Evolutionary conservation across 129 eudicot genomes (phyloP).

Genomic region (Tagetes patula): DNA sequence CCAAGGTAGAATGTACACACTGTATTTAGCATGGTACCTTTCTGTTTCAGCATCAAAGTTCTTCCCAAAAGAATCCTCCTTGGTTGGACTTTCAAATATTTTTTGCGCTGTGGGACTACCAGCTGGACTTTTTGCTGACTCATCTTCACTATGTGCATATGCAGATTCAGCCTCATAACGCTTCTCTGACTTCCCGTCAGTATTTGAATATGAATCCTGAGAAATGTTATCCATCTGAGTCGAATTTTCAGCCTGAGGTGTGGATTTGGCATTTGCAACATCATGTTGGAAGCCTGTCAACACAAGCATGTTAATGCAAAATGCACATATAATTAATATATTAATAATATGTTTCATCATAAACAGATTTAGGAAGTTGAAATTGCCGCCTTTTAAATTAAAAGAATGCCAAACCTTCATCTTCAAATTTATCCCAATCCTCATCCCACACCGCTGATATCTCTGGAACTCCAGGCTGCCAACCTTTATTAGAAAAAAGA

Average conservation of each 20-base stretch:
- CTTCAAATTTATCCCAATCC: conserved; percentile 98
- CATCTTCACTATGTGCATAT: conserved; percentile 69
- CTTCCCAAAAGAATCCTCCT: conserved; percentile 62
- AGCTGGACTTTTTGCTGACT: conserved; percentile 69
- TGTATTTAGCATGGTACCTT: conserved; percentile 41
- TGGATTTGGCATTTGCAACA: conserved; percentile 55
- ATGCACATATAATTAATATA: neutral
- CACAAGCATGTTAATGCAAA: conserved; percentile 13
- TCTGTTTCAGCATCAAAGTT: conserved; percentile 76
- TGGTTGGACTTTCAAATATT: conserved; percentile 63
- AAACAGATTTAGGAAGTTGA: neutral
- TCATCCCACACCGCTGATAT: conserved; percentile 95
- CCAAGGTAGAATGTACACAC: neutral
- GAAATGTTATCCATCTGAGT: conserved; percentile 48
- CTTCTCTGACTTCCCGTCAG: conserved; percentile 57
- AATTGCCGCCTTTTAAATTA: neutral
- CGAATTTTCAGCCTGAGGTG: conserved; percentile 40
- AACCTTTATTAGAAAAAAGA: conserved; percentile 51
- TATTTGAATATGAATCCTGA: conserved; percentile 54
- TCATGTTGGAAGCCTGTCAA: conserved; percentile 64
- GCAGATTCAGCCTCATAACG: conserved; percentile 69
- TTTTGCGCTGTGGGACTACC: conserved; percentile 68
- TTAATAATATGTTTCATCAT: neutral
- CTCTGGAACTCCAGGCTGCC: conserved; percentile 95
- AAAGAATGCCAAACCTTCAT: conserved; percentile 63